Base-by-base conservation (phyloP, 1,284 basidiomycete genomes). In the Cryptococcus wingfieldii region DNA sequence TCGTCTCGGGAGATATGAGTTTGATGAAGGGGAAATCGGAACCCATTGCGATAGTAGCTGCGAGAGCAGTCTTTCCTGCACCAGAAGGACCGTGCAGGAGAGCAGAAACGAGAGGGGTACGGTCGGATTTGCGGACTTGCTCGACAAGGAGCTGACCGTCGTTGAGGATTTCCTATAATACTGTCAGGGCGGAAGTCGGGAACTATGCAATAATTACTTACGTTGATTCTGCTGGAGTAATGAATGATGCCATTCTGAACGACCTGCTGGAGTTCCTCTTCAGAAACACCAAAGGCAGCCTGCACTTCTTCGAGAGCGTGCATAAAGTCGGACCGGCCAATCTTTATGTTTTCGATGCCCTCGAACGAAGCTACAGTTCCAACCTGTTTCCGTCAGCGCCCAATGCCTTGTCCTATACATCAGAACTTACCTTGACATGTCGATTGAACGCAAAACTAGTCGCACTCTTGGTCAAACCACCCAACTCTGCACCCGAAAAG, bases 1-100 rank as follows among this genome's bases (percentile, higher is more conserved):
- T 98, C 67, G 84, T 88, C 70, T 98, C 96, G 0, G 96, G 91
- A 14, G 93, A 90, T 62, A 98, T 86, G 50, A 99, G 83, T 78
- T 98, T 98, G 82, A 98, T 97, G 81, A 98, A 99, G 0, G 96
- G 96, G 78, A 89, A 98, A 60, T 88, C 83, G 13, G 95, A 98
- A 10, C 84, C 83, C 78, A 92, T 87, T 8, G 95, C 96, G 56
- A 98, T 96, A 8, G 90, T 91, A 4, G 93, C 96, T 5, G 90
- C 95, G 47, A 98, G 80, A 0, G 96, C 95, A 0, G 95, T 95
- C 80, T 98, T 98, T 41, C 96, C 96, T 2, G 91, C 85, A 4
- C 91, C 90, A 12, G 94, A 83, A 1, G 90, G 88, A 77, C 82
- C 95, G 68, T 96, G 89, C 50, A 98, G 79, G 13, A 98, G 82